Evolutionary conservation across 2,329 filamentous ascomycete genomes (phyloP), one percentile per base, ranked within the genome.

Genomic region (Ophiostoma ulmi): DNA sequence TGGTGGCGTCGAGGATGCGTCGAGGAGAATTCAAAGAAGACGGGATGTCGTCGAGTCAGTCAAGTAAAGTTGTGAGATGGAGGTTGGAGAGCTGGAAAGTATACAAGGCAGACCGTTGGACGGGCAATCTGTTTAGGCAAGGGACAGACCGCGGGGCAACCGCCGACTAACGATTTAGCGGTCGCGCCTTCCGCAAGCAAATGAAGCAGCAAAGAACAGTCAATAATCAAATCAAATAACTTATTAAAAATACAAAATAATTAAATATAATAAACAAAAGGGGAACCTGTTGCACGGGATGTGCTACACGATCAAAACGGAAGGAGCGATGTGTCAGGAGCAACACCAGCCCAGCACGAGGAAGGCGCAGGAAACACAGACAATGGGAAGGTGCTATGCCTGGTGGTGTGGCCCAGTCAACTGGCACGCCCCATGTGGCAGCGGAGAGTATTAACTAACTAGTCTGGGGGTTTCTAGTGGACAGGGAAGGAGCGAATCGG

Each of bases 271-370:
- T n/a, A 39, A 39, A 39, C 63, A 65, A 63, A 63, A 39, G 36
- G 36, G 22, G 13, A 55, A 67, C 14, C 26, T 17, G 72, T 70
- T 67, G 70, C 68, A 70, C 72, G 44, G 44, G 52, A 70, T 70
- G 69, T 70, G 69, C 44, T 69, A 69, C 67, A 70, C 52, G 69
- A 55, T 67, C 64, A 58, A 72, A 70, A 67, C 36, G 65, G 72
- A 52, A 68, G 68, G 67, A 52, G 63, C 69, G 20, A 64, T n/a
- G 63, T 63, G 63, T 26, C 69, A 67, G 63, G 61, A 70, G 68
- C 22, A 66, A 69, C 31, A 31, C 31, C 31, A 3, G 31, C 31
- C 39, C 35, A 63, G 55, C 55, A 65, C 63, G 63, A 39, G 63
- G n/a, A n/a, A 48, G 22, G 63, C 39, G 36, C 39, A 66, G 20